Base-by-base conservation (phyloP, 148 eudicot species). In the Mesembryanthemum crystallinum region DNA sequence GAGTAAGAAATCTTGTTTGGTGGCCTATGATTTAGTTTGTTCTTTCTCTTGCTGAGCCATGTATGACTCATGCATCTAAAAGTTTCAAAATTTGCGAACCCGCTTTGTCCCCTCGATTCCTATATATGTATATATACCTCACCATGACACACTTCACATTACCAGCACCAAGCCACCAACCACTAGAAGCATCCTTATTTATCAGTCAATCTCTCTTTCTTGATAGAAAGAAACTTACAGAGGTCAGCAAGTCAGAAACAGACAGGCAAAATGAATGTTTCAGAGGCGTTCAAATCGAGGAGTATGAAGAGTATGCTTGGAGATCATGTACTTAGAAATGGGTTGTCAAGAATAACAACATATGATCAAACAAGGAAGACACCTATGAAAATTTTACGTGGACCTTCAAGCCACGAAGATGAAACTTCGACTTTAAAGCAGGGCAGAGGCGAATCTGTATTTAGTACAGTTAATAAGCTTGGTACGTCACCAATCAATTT, bases 381-480 rank as follows among this genome's bases (percentile, higher is more conserved):
- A 32, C 21, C 80, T 20, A 47, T 66, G 32, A 76, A 55, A 45
- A n/a, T 72, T 7, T 67, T 81, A 29, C 69, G 73, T 35, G 77
- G 52, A 51, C 73, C 79, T 43, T 67, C 54, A 15, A 29, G 55
- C 12, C 61, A 49, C 37, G 25, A 45, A 0, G 58, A 76, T 8
- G 55, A 59, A 69, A 69, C 79, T 23, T 65, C 52, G 25, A 55
- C 66, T 28, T 39, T 21, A 1, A 64, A 76, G 64, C 67, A 71
- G 3, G 52, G 59, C 17, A 80, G 58, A 71, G 21, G 28, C 1
- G 76, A 32, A 18, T 76, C 83, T 5, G 73, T 80, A 10, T 55
- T 80, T 8, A 65, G 62, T 61, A 64, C 71, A 13, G 43, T 80
- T 60, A 80, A 80, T 30, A 80, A 76, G 76, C 83, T 80, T 66